Evolutionary conservation across 331 rosid genomes (phyloP), one percentile per base, ranked within the genome.

Genomic region (Cucumis variabilis): DNA sequence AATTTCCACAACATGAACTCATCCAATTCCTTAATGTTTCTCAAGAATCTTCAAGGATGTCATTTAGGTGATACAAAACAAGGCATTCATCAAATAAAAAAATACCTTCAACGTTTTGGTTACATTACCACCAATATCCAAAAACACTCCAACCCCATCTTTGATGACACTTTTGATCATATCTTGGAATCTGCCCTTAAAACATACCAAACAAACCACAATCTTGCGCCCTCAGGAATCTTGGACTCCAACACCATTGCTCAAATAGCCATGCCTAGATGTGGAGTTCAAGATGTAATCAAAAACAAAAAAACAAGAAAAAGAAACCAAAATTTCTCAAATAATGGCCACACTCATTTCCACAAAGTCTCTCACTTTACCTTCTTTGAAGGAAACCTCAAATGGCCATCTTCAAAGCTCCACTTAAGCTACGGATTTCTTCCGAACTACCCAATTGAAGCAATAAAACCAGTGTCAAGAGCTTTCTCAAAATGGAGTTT

Each of bases 401-500:
- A 37, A 77, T 92, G 94, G 92, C 88, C 87, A 0, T 1, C 21
- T 85, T 17, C 44, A 80, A 0, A 90, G 24, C 78, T 58, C 85
- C 83, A 13, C 1, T 87, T 92, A 6, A 87, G 85, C 20, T 92
- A 92, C 6, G 85, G 25, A 28, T 91, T 83, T 68, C 17, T 12
- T 0, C 67, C 86, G 1, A 48, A 79, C 6, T 84, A 62, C 13
- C 58, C 51, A 0, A 14, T 17, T 0, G 27, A 86, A 1, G 88
- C 90, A 48, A 44, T 13, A 16, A 27, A 11, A 7, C 65, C 87
- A 1, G 90, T 91, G 2, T 13, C 77, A 0, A 89, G 72, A 5
- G 93, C 94, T 7, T 87, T 91, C 9, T 33, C 33, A 23, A 91
- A 76, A 1, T 92, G 94, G 94, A 85, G 83, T 9, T 15, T 8